Conservation (phyloP, 106 monocot species). For the Amphibolis antarctica region DNA sequence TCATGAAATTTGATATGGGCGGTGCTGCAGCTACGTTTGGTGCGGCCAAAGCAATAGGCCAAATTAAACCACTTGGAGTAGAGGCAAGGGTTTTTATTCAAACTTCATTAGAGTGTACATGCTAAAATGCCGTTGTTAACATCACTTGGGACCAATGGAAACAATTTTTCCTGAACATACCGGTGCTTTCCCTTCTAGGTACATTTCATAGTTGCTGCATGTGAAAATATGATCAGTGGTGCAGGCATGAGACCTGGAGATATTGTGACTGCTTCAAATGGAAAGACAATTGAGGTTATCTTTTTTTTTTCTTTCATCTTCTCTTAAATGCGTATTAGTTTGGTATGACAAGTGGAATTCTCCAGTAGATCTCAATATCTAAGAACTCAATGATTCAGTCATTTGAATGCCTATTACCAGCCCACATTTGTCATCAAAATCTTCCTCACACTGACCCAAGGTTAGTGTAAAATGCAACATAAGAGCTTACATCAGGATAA, state of each 20-base stretch:
- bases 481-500: background rate
- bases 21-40: conserved; percentile 90
- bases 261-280: conserved; percentile 88
- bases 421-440: too few relatives aligned
- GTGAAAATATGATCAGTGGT: conserved; percentile 99
- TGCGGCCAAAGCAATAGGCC: conserved; percentile 87
- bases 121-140: background rate
- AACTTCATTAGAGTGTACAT: background rate
- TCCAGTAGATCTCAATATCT: background rate
- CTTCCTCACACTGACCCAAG: background rate
- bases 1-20: conserved; percentile 99
- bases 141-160: background rate
- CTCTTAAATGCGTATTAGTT: background rate
- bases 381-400: too few relatives aligned
- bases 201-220: conserved; percentile 95
- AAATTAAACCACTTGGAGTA: conserved; percentile 85
- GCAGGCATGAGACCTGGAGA: conserved; percentile 96
- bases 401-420: too few relatives aligned
- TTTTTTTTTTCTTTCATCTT: background rate
- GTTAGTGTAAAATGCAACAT: background rate
- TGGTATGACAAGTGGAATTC: background rate
- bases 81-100: conserved; percentile 38
- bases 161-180: background rate
- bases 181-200: conserved; percentile 34
- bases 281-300: conserved; percentile 87